Evolutionary conservation across 169 alveolate genomes (phyloP), one percentile per base, ranked within the genome.

Genomic region (Plasmodium ovale): DNA sequence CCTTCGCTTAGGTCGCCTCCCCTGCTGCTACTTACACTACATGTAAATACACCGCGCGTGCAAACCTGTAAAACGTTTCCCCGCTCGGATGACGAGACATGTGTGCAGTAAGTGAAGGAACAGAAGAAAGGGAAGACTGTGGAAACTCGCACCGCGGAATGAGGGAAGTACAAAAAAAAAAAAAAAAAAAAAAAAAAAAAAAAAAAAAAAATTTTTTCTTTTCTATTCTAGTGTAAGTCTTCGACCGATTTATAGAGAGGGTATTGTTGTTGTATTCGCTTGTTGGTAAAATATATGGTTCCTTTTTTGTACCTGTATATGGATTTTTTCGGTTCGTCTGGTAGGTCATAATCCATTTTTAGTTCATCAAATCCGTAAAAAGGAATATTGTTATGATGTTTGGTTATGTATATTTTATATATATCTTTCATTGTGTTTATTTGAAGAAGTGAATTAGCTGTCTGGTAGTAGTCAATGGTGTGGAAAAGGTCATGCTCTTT

Each of bases 401-500:
- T 85, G 10, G 69, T 39, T 59, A 85, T 54, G 33, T 51, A 16
- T 56, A 54, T 39, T 69, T 69, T 68, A 21, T 85, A 85, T 1
- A 56, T 69, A 49, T 85, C 91, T 60, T 85, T 85, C 21, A 85
- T 16, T 16, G 21, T 33, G 37, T 14, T 58, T 21, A 53, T 39
- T 5, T 85, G 31, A 35, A 85, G 25, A 14, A 85, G 25, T 25
- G 60, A 4, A 1, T 85, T 85, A 25, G 58, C 87, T 12, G 85
- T 92, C 51, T 91, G 91, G 58, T 93, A 93, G 87, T 93, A 93
- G 67, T 93, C 95, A 42, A 59, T 82, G 10, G 54, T 60, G 14
- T 87, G 88, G 42, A 93, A 92, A 12, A 92, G 72, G 10, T 92
- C 95, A 60, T 71, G 69, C 4, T 88, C 93, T 47, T 74, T 56